Base-by-base conservation (phyloP, 106 monocot genomes). In the Xerophyta viscosa region DNA sequence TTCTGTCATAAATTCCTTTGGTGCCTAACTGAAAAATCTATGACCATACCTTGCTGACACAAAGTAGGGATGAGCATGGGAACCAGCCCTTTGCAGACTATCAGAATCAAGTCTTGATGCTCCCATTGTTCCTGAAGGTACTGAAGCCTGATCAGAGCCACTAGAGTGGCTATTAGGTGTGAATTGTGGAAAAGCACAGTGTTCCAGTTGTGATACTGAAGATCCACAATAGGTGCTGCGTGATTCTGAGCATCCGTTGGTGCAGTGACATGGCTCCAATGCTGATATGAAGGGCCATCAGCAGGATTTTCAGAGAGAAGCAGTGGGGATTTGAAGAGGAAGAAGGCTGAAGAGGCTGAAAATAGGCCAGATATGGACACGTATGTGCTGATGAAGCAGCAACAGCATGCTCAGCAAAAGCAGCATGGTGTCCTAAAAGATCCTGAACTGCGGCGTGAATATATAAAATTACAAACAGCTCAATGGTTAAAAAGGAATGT, bases 361-460 rank as follows among this genome's bases (percentile, higher is more conserved):
- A 21, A 47, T 80, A 76, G 36, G 75, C 62, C 33, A 76, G 20
- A 60, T 79, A 83, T 37, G 80, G 72, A 46, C 69, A 68, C 27
- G 65, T 43, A 69, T 75, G 75, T 31, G 66, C 53, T 36, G 72
- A 44, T 19, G 65, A 59, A 29, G 72, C 25, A 66, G 64, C 27
- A 31, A 58, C 61, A 20, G 55, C 46, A 54, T 78, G 62, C 29
- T 78, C 78, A 29, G 68, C 8, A 50, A 71, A 65, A 25, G 71
- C 13, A 13, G 66, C 41, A 46, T 58, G 66, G 31, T 74, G 75
- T 24, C 58, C 58, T 30, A 71, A 48, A 13, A 76, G 39, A 52
- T 88, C 88, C 31, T 58, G 57, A 70, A 80, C 89, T 89, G 77
- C 72, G 63, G n/a, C n/a, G n/a, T n/a, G 18, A 46, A 17, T 26